A percentile compares a stretch with the other conserved stretches of the same genome.
Conservation (phyloP, 2,329 filamentous ascomycete genomes). For the Coleophoma cylindrospora region DNA sequence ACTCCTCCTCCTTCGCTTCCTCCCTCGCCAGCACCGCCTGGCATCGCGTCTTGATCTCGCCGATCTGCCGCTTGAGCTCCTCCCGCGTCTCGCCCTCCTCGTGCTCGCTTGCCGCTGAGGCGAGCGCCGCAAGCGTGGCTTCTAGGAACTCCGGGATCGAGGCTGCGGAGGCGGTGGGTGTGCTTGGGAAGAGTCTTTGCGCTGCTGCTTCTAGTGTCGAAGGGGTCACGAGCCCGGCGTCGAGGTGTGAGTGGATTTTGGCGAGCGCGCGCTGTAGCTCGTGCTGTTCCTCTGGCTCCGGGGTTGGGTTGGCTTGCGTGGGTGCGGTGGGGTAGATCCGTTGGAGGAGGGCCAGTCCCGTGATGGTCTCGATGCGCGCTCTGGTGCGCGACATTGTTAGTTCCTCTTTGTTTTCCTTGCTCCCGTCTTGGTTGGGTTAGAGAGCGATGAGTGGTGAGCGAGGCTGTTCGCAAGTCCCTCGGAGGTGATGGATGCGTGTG, state of each 20-base stretch:
- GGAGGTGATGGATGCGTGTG: no score
- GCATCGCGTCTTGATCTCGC: no score
- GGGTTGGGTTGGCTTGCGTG: neutral
- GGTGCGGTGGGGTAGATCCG: neutral
- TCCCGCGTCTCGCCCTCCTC: constrained; percentile 2
- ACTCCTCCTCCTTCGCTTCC: constrained; percentile 10
- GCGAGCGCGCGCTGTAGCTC: neutral
- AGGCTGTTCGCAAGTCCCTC: no score
- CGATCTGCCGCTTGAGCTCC: neutral
- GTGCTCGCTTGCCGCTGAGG: constrained; percentile 1
- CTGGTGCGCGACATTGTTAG: constrained; percentile 3
- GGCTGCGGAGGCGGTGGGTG: neutral
- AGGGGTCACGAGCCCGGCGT: neutral
- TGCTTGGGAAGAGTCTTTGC: neutral
- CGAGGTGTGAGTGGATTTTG: neutral
- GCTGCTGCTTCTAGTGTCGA: neutral
- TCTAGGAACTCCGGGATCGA: neutral
- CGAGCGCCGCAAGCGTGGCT: neutral
- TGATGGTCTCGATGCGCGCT: neutral
- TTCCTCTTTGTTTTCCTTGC: constrained; percentile 4
- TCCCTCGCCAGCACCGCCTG: constrained; percentile 6
- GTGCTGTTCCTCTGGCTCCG: neutral
- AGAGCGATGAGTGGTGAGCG: no score
- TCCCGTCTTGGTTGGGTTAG: constrained; percentile 3
- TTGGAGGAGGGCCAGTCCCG: neutral